Evolutionary conservation across 1,284 basidiomycete genomes (phyloP).

Genomic region (Golubevia sp.): DNA sequence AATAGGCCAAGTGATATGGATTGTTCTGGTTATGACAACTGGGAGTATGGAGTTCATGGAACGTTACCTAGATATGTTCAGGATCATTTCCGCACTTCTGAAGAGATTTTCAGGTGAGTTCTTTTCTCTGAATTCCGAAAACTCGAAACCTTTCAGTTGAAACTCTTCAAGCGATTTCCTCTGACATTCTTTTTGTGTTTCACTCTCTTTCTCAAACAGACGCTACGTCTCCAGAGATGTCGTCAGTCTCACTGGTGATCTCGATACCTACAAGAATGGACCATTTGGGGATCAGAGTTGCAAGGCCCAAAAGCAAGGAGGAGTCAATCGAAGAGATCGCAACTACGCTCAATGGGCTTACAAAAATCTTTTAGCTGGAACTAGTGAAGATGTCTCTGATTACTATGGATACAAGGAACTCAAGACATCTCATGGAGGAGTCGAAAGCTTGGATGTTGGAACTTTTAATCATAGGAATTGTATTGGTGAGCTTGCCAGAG

Average conservation of each 20-base stretch:
- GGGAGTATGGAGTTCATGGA: slow-evolving; percentile 24
- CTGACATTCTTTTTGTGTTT: too few species aligned
- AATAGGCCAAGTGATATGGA: slow-evolving; percentile 5
- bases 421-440: too few species aligned
- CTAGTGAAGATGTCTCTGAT: slow-evolving; percentile 23
- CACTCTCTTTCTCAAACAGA: background rate
- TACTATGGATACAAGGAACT: too few species aligned
- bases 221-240: background rate
- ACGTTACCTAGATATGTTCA: background rate
- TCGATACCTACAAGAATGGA: background rate
- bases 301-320: slow-evolving; percentile 17
- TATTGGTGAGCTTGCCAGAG: too few species aligned
- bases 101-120: background rate
- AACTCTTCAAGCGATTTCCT: too few species aligned
- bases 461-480: too few species aligned
- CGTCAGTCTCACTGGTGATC: background rate
- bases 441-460: too few species aligned
- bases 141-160: background rate
- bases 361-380: slow-evolving; percentile 35
- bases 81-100: background rate
- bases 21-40: slow-evolving; percentile 16
- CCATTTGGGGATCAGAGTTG: background rate
- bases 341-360: slow-evolving; percentile 41
- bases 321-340: slow-evolving; percentile 32
- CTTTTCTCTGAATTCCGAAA: background rate